Conservation (phyloP, 331 rosid genomes). For the Prunus yedoensis region DNA sequence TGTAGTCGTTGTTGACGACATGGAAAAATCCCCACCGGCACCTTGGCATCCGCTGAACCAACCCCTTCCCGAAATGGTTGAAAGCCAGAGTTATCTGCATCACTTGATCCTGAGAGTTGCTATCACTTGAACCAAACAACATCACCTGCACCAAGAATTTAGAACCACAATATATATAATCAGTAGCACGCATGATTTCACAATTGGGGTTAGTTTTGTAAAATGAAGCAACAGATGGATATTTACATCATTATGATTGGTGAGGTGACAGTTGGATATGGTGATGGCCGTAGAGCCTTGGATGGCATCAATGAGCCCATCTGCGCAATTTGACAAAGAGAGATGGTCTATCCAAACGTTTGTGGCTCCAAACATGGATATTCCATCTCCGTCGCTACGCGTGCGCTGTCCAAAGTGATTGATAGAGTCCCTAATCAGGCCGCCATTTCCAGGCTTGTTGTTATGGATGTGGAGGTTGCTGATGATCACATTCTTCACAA, state of each 20-base stretch:
- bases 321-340: conserved; percentile 54
- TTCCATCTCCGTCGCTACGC: conserved; percentile 68
- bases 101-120: conserved; percentile 30
- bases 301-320: conserved; percentile 69
- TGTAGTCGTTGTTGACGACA: conserved; percentile 71
- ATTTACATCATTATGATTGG: conserved; percentile 68
- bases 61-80: conserved; percentile 75
- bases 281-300: conserved; percentile 83
- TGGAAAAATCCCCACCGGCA: conserved; percentile 69
- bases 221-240: background rate
- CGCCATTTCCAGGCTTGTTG: conserved; percentile 43
- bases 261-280: conserved; percentile 72
- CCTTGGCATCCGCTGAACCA: conserved; percentile 81
- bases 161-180: background rate
- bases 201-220: background rate
- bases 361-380: conserved; percentile 66
- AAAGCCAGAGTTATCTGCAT: conserved; percentile 85
- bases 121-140: conserved; percentile 69
- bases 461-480: conserved; percentile 48
- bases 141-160: conserved; percentile 43
- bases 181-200: background rate
- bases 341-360: conserved; percentile 79
- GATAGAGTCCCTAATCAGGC: conserved; percentile 45
- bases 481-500: conserved; percentile 58
- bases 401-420: conserved; percentile 56